phyloP scores from a whole-genome alignment of 495 filamentous ascomycete genomes.

The Xylaria palmicola region DNA sequence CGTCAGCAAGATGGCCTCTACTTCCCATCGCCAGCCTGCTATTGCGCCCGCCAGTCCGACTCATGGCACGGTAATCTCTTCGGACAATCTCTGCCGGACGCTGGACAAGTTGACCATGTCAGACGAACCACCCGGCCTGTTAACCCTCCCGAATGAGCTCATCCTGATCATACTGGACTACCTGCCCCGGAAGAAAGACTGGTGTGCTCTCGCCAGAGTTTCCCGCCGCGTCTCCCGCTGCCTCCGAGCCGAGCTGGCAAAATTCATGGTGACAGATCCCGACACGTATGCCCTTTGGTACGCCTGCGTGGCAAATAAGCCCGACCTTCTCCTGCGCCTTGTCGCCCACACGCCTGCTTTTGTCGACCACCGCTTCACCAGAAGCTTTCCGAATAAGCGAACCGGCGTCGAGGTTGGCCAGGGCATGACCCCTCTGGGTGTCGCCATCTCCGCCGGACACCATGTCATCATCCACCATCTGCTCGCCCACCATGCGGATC shows the following conservation, averaged over 20 bases:
- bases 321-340: not conserved
- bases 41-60: too few species aligned
- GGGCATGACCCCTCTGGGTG: not conserved
- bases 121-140: not conserved
- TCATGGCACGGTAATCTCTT: not conserved
- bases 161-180: not conserved
- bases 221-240: not conserved
- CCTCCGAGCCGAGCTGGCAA: not conserved
- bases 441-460: not conserved
- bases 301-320: not conserved
- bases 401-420: not conserved
- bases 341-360: not conserved
- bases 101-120: not conserved
- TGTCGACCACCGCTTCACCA: constrained; percentile 1
- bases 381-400: not conserved
- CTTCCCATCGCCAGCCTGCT: too few species aligned
- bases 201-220: not conserved
- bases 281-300: constrained; percentile 7
- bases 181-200: constrained; percentile 1
- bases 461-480: not conserved
- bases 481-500: constrained; percentile 4
- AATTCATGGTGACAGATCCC: not conserved
- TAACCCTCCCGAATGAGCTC: not conserved
- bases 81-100: not conserved
- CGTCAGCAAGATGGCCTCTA: too few species aligned